A percentile compares a stretch with the other conserved stretches of the same genome.
These are phyloP conservation scores for Alternaria sp. DNA, from an alignment of 2,329 filamentous ascomycete species.

Conservation along the genomic window DNA sequence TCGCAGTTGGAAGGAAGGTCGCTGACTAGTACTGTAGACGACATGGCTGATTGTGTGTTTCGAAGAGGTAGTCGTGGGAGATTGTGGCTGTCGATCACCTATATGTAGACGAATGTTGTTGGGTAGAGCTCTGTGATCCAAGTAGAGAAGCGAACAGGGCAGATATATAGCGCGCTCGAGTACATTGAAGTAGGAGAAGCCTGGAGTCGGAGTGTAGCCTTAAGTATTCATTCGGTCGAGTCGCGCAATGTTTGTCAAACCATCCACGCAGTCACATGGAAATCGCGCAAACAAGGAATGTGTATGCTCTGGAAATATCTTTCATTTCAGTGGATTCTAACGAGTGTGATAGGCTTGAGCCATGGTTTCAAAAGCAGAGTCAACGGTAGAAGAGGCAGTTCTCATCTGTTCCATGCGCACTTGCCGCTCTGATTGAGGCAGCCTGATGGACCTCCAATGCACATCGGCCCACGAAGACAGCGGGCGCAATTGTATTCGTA, in stretches of 20 bases:
- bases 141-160: too few species aligned
- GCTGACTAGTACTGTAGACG: neutral
- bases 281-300: neutral
- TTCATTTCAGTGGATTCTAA: neutral
- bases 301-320: neutral
- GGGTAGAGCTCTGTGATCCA: neutral
- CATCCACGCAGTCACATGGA: neutral
- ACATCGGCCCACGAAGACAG: too few species aligned
- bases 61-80: fast-evolving
- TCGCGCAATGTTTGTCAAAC: neutral
- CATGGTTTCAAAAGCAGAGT: neutral
- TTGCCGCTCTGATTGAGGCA: too few species aligned
- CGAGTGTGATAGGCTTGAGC: neutral
- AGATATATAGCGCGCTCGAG: neutral
- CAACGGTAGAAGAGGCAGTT: neutral
- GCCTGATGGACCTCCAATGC: too few species aligned
- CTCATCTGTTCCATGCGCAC: neutral
- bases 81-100: fast-evolving
- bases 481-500: too few species aligned
- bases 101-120: neutral
- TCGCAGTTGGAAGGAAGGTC: neutral
- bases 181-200: neutral
- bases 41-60: neutral
- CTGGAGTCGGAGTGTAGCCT: neutral
- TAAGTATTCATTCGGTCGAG: neutral